These are phyloP conservation scores for Cucurbita ficifolia DNA, from an alignment of 306 rosid species.

Conservation along the genomic window DNA sequence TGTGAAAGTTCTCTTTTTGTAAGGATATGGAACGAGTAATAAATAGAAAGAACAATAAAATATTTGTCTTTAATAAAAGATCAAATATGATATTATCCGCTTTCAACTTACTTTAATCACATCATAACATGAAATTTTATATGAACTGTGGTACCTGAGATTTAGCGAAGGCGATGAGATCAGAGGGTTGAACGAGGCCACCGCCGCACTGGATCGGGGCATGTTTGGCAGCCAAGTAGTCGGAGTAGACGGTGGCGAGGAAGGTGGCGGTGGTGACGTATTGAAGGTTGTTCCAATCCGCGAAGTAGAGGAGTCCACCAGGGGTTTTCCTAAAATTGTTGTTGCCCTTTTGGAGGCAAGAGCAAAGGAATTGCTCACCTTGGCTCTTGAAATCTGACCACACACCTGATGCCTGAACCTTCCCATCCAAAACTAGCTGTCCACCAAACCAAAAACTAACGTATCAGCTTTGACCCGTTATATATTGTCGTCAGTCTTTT, in stretches of 20 bases:
- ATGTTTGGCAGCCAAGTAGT: slow-evolving; percentile 16
- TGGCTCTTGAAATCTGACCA: slow-evolving; percentile 30
- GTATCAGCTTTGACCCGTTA: too few relatives aligned
- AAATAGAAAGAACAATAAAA: too few relatives aligned
- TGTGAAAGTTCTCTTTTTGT: too few relatives aligned
- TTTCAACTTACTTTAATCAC: too few relatives aligned
- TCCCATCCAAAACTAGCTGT: slow-evolving; percentile 43
- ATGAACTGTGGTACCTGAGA: slow-evolving; percentile 21
- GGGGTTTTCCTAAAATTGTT: slow-evolving; percentile 22
- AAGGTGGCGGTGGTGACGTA: slow-evolving; percentile 39
- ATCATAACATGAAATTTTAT: too few relatives aligned
- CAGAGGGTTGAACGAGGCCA: slow-evolving; percentile 16
- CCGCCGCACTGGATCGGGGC: slow-evolving; percentile 13
- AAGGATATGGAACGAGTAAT: too few relatives aligned
- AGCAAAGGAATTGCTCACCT: slow-evolving; percentile 44
- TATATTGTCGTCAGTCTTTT: too few relatives aligned
- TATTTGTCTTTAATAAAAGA: too few relatives aligned
- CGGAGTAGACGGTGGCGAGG: slow-evolving; percentile 23
- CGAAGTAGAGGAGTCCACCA: slow-evolving; percentile 39
- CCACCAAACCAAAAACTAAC: background rate
- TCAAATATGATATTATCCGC: too few relatives aligned
- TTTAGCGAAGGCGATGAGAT: slow-evolving; percentile 18
- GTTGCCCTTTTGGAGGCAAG: slow-evolving; percentile 29
- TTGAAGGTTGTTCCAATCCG: slow-evolving; percentile 34
- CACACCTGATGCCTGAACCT: slow-evolving; percentile 7